phyloP scores from a whole-genome alignment of 805 yeast genomes.

The Candida adriatica region DNA sequence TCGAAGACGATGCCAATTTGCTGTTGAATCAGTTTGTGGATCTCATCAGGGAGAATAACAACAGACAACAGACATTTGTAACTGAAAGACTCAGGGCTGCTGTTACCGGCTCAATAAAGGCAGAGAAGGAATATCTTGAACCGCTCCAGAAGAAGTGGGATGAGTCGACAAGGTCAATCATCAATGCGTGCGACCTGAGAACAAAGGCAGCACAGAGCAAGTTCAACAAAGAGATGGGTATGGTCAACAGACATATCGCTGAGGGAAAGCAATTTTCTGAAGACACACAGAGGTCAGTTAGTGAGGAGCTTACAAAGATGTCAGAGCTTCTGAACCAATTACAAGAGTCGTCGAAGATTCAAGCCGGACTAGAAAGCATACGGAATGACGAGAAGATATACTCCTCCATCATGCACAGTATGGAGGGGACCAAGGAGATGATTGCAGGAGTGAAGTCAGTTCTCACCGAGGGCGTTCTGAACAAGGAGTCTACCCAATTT shows the following conservation, averaged over 20 bases:
- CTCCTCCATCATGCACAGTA: slow-evolving; percentile 1
- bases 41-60: slow-evolving; percentile 15
- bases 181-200: slow-evolving; percentile 17
- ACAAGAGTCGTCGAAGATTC: slow-evolving; percentile 7
- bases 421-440: slow-evolving; percentile 1
- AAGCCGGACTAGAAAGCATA: slow-evolving; percentile 3
- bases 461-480: slow-evolving; percentile 6
- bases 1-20: slow-evolving; percentile 18
- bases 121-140: slow-evolving; percentile 13
- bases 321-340: slow-evolving; percentile 4
- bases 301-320: slow-evolving; percentile 15
- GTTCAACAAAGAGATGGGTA: slow-evolving; percentile 9
- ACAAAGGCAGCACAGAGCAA: slow-evolving; percentile 5
- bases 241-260: slow-evolving; percentile 7
- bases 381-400: slow-evolving; percentile 2
- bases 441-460: background rate
- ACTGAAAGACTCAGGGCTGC: slow-evolving; percentile 11
- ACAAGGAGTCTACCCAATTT: slow-evolving; percentile 10
- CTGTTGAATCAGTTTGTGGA: slow-evolving; percentile 16
- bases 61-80: slow-evolving; percentile 15
- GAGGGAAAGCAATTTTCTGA: slow-evolving; percentile 14
- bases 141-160: slow-evolving; percentile 18
- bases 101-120: slow-evolving; percentile 12
- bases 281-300: slow-evolving; percentile 10
- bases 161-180: slow-evolving; percentile 13